Evolutionary conservation across 495 filamentous ascomycete genomes (phyloP).

Genomic region (Xylaria sp.): DNA sequence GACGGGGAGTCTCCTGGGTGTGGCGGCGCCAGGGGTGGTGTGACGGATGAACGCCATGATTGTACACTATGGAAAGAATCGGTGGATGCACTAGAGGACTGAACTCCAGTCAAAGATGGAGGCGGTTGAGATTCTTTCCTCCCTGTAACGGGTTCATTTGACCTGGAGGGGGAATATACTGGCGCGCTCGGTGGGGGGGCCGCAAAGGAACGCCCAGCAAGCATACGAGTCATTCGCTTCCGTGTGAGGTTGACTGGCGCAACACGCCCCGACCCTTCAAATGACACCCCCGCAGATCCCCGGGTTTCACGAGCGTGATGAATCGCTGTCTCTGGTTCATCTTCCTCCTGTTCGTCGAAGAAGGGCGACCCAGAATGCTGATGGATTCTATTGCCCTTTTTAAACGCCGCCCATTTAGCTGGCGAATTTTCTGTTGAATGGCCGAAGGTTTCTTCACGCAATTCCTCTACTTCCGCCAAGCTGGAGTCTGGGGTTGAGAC

Average conservation of each 20-base stretch:
- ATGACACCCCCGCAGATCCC: neutral
- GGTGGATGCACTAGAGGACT: conserved; percentile 43
- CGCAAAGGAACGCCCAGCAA: conserved; percentile 44
- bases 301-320: too few relatives aligned
- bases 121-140: conserved; percentile 14
- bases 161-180: conserved; percentile 41
- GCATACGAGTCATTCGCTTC: conserved; percentile 28
- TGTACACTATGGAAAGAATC: conserved; percentile 62
- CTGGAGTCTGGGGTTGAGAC: neutral
- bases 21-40: conserved; percentile 55
- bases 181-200: conserved; percentile 45
- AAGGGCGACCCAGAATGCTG: neutral
- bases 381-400: neutral
- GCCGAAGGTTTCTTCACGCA: neutral
- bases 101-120: neutral
- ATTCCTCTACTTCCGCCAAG: neutral
- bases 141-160: conserved; percentile 16
- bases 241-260: conserved; percentile 25
- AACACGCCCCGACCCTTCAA: conserved; percentile 26
- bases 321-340: too few relatives aligned
- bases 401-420: neutral
- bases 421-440: neutral
- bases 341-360: neutral
- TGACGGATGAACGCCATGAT: conserved; percentile 62
- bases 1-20: conserved; percentile 41